A percentile compares a stretch with the other conserved stretches of the same genome.
Conservation (phyloP, 768 basidiomycete species). For the Steccherinum ochraceum region DNA sequence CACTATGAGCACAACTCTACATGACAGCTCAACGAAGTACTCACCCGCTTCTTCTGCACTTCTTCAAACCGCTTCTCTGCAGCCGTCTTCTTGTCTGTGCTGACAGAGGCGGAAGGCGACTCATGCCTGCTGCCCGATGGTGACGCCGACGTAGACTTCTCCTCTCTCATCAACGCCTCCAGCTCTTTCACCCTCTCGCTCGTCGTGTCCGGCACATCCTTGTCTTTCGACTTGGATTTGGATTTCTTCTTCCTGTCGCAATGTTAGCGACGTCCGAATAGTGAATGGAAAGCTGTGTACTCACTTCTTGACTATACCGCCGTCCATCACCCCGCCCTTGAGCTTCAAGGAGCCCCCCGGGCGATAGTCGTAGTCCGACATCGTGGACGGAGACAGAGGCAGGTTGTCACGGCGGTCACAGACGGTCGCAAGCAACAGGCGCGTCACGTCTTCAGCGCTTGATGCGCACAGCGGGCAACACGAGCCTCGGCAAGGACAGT, state of each 20-base stretch:
- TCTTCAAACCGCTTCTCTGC: slow-evolving; percentile 88
- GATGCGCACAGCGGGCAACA: not conserved
- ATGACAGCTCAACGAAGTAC: slow-evolving; percentile 7
- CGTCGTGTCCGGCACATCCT: slow-evolving; percentile 24
- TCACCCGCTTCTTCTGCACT: slow-evolving; percentile 72
- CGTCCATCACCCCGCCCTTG: slow-evolving; percentile 75
- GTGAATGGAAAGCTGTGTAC: slow-evolving; percentile 18
- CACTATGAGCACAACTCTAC: slow-evolving; percentile 4
- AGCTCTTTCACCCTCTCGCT: slow-evolving; percentile 49
- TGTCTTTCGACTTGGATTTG: slow-evolving; percentile 43
- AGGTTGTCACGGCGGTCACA: slow-evolving; percentile 18
- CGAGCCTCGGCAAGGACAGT: not conserved
- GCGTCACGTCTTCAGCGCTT: not conserved
- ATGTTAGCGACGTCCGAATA: slow-evolving; percentile 6
- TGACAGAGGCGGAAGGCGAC: slow-evolving; percentile 51
- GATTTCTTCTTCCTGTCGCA: slow-evolving; percentile 75
- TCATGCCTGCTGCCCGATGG: slow-evolving; percentile 52
- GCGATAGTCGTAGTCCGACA: slow-evolving; percentile 83
- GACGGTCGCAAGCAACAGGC: slow-evolving; percentile 1
- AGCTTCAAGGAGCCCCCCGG: slow-evolving; percentile 87
- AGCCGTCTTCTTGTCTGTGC: slow-evolving; percentile 65
- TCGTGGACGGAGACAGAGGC: slow-evolving; percentile 26
- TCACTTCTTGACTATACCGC: slow-evolving; percentile 80
- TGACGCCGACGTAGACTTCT: slow-evolving; percentile 32
- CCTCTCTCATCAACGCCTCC: slow-evolving; percentile 34